Evolutionary conservation across 129 eudicot genomes (phyloP).

Genomic region (Saposhnikovia divaricata): DNA sequence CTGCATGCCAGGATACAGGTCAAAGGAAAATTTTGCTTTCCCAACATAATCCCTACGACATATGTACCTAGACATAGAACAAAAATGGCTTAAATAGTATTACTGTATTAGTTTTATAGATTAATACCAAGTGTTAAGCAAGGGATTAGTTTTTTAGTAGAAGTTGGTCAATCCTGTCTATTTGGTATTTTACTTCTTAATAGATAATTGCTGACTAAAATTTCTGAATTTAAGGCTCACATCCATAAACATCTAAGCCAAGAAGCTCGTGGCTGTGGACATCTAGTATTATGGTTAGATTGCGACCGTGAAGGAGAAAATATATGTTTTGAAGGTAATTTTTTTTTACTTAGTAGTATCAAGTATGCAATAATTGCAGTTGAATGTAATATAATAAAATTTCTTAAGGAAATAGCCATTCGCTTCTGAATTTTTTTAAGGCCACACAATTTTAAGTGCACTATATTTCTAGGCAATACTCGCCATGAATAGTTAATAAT

Average conservation of each 20-base stretch:
- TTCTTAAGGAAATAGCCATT: not conserved
- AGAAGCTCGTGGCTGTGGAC: slow-evolving; percentile 85
- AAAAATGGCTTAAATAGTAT: not conserved
- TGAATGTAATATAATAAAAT: not conserved
- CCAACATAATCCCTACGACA: not conserved
- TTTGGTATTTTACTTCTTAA: not conserved
- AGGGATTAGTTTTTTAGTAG: not conserved
- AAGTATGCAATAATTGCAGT: not conserved
- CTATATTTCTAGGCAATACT: not conserved
- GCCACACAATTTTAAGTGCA: not conserved
- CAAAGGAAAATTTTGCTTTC: not conserved
- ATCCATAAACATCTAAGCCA: slow-evolving; percentile 77
- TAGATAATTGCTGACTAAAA: slow-evolving; percentile 12
- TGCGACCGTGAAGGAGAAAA: slow-evolving; percentile 99
- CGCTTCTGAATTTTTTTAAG: not conserved
- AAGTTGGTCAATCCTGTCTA: not conserved
- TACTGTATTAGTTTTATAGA: not conserved
- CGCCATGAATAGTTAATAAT: not conserved
- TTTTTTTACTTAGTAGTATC: slow-evolving; percentile 11
- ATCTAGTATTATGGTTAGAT: slow-evolving; percentile 86
- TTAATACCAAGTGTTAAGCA: not conserved
- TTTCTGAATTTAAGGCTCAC: slow-evolving; percentile 59
- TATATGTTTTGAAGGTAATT: slow-evolving; percentile 91
- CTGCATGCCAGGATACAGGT: not conserved
- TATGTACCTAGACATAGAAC: not conserved